Conservation (phyloP, 306 rosid genomes). For the Benincasa hispida region DNA sequence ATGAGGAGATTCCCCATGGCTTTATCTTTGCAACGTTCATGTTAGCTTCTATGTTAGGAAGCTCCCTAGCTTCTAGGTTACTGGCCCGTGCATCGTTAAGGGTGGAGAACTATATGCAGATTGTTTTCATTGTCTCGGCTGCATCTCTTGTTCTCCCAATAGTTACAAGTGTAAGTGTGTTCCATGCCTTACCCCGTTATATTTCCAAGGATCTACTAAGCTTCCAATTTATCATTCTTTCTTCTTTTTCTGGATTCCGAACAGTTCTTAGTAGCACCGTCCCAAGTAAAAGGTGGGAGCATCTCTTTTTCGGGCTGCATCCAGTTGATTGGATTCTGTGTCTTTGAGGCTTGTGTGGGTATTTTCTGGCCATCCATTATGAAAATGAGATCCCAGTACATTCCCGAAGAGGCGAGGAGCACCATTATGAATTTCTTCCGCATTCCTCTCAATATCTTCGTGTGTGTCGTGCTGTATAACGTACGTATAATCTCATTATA, state of each 20-base stretch:
- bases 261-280: conserved; percentile 59
- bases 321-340: conserved; percentile 83
- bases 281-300: conserved; percentile 53
- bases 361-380: conserved; percentile 98
- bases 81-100: conserved; percentile 58
- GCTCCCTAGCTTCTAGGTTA: conserved; percentile 84
- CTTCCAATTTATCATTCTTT: conserved; percentile 26
- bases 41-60: conserved; percentile 95
- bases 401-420: conserved; percentile 98
- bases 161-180: conserved; percentile 44
- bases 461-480: conserved; percentile 88
- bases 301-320: conserved; percentile 53
- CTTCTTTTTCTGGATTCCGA: conserved; percentile 11
- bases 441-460: conserved; percentile 89
- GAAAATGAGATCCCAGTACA: conserved; percentile 99
- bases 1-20: conserved; percentile 97
- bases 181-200: conserved; percentile 51
- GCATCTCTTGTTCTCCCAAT: conserved; percentile 69
- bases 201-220: conserved; percentile 55
- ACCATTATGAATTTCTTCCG: conserved; percentile 99
- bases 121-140: conserved; percentile 70
- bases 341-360: conserved; percentile 88
- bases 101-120: conserved; percentile 95
- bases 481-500: conserved; percentile 39
- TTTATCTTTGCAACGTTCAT: conserved; percentile 94